Base-by-base conservation (phyloP, 352 stramenopile species). In the Blastocystis sp. region DNA sequence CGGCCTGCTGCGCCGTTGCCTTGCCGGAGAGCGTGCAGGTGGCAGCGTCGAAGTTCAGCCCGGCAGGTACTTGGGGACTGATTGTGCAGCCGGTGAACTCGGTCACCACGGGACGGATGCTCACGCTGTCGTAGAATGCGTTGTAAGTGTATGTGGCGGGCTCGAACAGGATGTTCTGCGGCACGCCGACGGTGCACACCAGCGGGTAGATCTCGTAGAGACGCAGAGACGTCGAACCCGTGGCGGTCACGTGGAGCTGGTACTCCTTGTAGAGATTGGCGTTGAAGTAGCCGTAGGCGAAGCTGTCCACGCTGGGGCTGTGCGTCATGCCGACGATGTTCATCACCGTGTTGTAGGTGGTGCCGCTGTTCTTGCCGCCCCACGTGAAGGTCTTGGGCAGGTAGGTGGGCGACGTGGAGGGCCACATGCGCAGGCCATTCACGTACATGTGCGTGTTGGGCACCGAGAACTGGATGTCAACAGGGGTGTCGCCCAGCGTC, bases 161-260 rank as follows among this genome's bases (percentile, higher is more conserved):
- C 0, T 11, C 10, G 61, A 70, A 84, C 34, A 52, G 14, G 45
- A 84, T 84, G n/a, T 1, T 11, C 56, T 19, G 1, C 2, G 40
- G 60, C 0, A 84, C 4, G 4, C 40, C 14, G 0, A 84, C 74
- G 48, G 41, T 84, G 45, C 74, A 84, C 11, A 84, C 74, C 48
- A 84, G 38, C 11, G 56, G 74, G 9, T 84, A 53, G n/a, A 84
- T 56, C 34, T 84, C 74, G 43, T 66, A 66, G 2, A 77, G 23
- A n/a, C 21, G 21, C 5, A 59, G 17, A 2, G 28, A 11, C 9
- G 67, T 23, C 3, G 38, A 10, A 4, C 21, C 11, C 3, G 34
- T 59, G 1, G 41, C 45, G 5, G 74, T 84, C 2, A 84, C 56
- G 38, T 19, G 17, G 1, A 52, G 17, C 34, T 38, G 53, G 56